Evolutionary conservation across 768 basidiomycete species (phyloP).

Genomic region (Podaxis sp.): DNA sequence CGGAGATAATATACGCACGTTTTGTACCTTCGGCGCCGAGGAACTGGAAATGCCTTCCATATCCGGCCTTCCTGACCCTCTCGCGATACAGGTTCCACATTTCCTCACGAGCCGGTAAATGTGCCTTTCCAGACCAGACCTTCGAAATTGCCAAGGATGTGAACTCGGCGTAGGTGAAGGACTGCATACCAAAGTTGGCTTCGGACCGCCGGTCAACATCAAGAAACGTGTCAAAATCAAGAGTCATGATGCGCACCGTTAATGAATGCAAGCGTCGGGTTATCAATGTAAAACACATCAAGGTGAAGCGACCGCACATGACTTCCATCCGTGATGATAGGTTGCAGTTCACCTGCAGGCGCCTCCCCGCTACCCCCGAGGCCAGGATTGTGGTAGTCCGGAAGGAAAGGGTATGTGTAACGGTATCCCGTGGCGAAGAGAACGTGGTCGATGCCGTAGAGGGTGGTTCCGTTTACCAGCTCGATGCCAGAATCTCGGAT

Average conservation of each 20-base stretch:
- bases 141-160: slow-evolving; percentile 35
- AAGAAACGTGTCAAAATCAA: neutral
- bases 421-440: slow-evolving; percentile 43
- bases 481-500: slow-evolving; percentile 31
- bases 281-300: slow-evolving; percentile 43
- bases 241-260: slow-evolving; percentile 26
- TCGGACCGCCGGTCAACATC: neutral
- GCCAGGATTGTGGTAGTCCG: slow-evolving; percentile 34
- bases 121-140: slow-evolving; percentile 36
- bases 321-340: slow-evolving; percentile 41
- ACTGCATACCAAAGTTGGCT: slow-evolving; percentile 41
- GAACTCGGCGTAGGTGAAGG: slow-evolving; percentile 39
- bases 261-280: slow-evolving; percentile 42
- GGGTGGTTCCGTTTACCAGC: slow-evolving; percentile 37
- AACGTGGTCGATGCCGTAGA: slow-evolving; percentile 35
- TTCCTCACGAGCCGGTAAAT: slow-evolving; percentile 30
- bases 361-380: slow-evolving; percentile 25
- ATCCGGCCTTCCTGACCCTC: slow-evolving; percentile 33
- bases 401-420: slow-evolving; percentile 46
- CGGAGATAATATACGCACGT: slow-evolving; percentile 20
- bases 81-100: slow-evolving; percentile 35
- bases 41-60: slow-evolving; percentile 37
- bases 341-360: slow-evolving; percentile 23
- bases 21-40: slow-evolving; percentile 29
- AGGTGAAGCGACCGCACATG: slow-evolving; percentile 39